Conservation (phyloP, 108 stramenopile species). For the Epithemia pelagica region DNA sequence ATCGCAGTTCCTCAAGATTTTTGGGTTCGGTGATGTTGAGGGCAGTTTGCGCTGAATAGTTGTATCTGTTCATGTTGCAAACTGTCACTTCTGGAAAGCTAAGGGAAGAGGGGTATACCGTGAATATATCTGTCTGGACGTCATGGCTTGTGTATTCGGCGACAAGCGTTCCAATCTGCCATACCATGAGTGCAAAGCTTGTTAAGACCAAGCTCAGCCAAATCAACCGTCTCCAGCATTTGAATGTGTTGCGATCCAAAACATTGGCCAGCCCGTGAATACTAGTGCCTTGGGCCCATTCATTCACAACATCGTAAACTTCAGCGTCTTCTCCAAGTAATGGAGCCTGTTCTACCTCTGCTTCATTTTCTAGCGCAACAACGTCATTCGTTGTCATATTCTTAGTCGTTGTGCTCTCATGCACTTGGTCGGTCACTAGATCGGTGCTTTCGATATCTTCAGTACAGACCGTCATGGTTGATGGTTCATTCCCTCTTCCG, state of each 20-base stretch:
- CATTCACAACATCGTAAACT: neutral
- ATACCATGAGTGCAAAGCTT: neutral
- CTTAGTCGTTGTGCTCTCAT: neutral
- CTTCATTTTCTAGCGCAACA: too few species aligned
- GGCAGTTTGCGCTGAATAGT: neutral
- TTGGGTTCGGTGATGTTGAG: neutral
- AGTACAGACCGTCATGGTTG: too few species aligned
- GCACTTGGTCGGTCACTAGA: neutral
- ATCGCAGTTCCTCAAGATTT: neutral
- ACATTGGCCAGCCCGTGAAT: neutral
- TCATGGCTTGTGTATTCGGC: neutral
- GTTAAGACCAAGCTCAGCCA: neutral
- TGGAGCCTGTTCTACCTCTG: neutral
- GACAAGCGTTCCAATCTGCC: neutral
- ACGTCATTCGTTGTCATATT: neutral
- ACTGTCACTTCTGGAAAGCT: neutral
- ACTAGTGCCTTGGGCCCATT: neutral
- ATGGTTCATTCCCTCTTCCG: too few species aligned
- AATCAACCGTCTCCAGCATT: neutral
- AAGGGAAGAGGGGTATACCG: neutral
- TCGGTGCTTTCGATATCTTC: too few species aligned
- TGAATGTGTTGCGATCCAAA: neutral
- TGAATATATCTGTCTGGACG: neutral
- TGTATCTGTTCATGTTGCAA: neutral
- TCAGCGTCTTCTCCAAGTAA: neutral